A percentile compares a stretch with the other conserved stretches of the same genome.
Conservation (phyloP, 2,329 filamentous ascomycete genomes). For the Aspergillus texensis region DNA sequence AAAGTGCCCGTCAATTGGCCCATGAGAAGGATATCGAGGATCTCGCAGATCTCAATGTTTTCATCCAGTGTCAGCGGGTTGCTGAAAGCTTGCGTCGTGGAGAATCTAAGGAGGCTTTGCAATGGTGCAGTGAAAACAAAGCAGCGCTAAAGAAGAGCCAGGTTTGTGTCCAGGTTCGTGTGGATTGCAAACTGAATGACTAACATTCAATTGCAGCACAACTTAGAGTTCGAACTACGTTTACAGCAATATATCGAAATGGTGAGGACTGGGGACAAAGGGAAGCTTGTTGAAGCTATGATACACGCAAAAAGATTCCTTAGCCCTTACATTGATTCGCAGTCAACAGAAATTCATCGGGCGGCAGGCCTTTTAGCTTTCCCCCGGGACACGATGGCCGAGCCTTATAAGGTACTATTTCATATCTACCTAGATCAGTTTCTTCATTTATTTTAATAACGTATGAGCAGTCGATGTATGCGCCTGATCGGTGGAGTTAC, state of each 20-base stretch:
- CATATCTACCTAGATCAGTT: background rate
- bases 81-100: constrained; percentile 70
- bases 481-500: constrained; percentile 69
- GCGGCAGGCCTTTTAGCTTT: constrained; percentile 83
- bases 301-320: constrained; percentile 82
- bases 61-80: constrained; percentile 78
- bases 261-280: constrained; percentile 66
- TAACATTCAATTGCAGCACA: constrained; percentile 57
- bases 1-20: constrained; percentile 75
- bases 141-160: constrained; percentile 87
- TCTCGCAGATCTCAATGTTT: constrained; percentile 86
- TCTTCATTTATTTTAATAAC: constrained; percentile 6
- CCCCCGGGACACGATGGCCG: constrained; percentile 60
- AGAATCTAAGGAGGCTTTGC: constrained; percentile 75
- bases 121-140: constrained; percentile 93
- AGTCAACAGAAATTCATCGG: constrained; percentile 68
- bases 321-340: constrained; percentile 67
- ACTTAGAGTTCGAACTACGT: constrained; percentile 88
- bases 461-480: constrained; percentile 67
- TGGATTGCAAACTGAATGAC: background rate
- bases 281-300: constrained; percentile 75
- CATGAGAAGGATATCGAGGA: constrained; percentile 74
- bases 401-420: constrained; percentile 59
- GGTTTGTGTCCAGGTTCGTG: constrained; percentile 50
- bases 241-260: constrained; percentile 95